A percentile compares a stretch with the other conserved stretches of the same genome.
These are phyloP conservation scores for Tetrapisispora fleetii DNA, from an alignment of 805 yeast species.

Conservation along the genomic window DNA sequence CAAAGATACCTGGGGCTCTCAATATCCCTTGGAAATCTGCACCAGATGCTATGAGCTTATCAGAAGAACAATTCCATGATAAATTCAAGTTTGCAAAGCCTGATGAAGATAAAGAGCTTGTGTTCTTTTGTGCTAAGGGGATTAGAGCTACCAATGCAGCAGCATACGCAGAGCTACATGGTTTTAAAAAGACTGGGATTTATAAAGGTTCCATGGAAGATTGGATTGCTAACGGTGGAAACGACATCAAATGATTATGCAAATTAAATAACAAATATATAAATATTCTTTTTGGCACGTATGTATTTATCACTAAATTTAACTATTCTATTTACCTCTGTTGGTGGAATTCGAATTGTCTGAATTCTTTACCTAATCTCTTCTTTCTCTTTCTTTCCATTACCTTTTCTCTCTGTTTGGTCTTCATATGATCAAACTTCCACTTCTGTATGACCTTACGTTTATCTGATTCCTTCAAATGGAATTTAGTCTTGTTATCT, in stretches of 20 bases:
- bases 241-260: neutral
- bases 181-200: conserved; percentile 65
- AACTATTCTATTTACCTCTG: neutral
- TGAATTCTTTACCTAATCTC: conserved; percentile 73
- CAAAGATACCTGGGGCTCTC: conserved; percentile 68
- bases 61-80: conserved; percentile 57
- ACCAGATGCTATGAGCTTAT: conserved; percentile 74
- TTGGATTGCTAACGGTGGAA: conserved; percentile 41
- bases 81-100: conserved; percentile 74
- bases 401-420: conserved; percentile 65
- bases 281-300: neutral
- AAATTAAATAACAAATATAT: neutral
- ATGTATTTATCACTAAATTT: neutral
- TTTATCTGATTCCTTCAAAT: conserved; percentile 59
- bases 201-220: conserved; percentile 77
- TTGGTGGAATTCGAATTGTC: conserved; percentile 34
- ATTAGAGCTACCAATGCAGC: conserved; percentile 76
- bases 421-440: conserved; percentile 65
- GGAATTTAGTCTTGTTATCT: conserved; percentile 43
- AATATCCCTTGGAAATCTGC: conserved; percentile 76
- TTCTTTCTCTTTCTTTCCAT: conserved; percentile 83
- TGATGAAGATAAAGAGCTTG: conserved; percentile 45
- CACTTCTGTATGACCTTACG: conserved; percentile 67
- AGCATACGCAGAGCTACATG: conserved; percentile 68
- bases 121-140: conserved; percentile 83